These are phyloP conservation scores for Solanum hybrid DNA, from an alignment of 305 asterid genomes.

Conservation along the genomic window DNA sequence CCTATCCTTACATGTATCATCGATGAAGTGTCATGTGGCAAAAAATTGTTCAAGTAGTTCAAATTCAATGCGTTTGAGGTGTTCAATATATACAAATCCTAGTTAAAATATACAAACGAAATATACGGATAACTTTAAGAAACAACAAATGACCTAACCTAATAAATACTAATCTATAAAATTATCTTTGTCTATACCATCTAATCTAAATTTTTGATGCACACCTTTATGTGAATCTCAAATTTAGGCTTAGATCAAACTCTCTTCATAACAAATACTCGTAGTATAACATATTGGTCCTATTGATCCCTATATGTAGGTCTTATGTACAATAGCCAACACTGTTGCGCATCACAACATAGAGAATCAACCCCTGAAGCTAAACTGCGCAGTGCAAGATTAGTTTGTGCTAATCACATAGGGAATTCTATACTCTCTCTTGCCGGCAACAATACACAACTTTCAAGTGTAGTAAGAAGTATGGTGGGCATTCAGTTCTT, in stretches of 20 bases:
- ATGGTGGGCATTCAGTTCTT: background rate
- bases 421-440: background rate
- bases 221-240: background rate
- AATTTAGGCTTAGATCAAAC: background rate
- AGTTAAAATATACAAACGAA: no score
- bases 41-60: background rate
- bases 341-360: background rate
- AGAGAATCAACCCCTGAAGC: background rate
- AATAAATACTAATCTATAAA: background rate
- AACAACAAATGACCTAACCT: background rate
- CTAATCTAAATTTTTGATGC: background rate
- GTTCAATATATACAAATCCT: background rate
- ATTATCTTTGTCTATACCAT: background rate
- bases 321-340: background rate
- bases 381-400: background rate
- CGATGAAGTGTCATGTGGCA: background rate
- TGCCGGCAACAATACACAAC: background rate
- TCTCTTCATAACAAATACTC: no score
- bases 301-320: background rate
- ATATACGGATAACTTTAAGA: no score
- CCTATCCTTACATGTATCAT: background rate
- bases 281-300: background rate
- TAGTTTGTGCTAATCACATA: background rate
- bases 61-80: background rate
- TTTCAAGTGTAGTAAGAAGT: background rate